A percentile compares a stretch with the other conserved stretches of the same genome.
phyloP scores from a whole-genome alignment of 2,329 filamentous ascomycete genomes.

The Helminthosporium solani region DNA sequence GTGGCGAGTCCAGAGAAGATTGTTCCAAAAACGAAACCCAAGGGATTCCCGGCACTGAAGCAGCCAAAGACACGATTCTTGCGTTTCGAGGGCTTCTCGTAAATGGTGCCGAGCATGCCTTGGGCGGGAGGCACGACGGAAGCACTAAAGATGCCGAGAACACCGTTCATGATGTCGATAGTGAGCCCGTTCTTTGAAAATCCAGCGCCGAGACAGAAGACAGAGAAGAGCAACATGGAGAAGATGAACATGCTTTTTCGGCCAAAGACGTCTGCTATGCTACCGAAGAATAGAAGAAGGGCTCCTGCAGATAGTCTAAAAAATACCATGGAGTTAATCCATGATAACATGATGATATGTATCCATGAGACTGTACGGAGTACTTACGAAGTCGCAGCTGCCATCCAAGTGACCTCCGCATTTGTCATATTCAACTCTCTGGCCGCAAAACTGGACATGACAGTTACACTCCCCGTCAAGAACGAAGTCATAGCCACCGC shows the following conservation, averaged over 20 bases:
- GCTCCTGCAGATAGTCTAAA: constrained; percentile 63
- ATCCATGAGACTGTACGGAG: neutral
- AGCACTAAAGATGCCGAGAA: constrained; percentile 65
- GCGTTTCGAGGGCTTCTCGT: constrained; percentile 60
- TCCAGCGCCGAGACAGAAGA: constrained; percentile 59
- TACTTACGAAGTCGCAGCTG: constrained; percentile 58
- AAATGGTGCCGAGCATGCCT: constrained; percentile 64
- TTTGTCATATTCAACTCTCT: constrained; percentile 62
- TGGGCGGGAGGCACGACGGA: constrained; percentile 65
- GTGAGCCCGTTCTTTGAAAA: constrained; percentile 61
- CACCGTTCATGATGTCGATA: constrained; percentile 63
- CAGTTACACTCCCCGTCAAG: constrained; percentile 59
- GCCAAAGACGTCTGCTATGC: constrained; percentile 66
- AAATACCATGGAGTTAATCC: too few species aligned
- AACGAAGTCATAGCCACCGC: constrained; percentile 65
- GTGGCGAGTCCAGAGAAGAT: constrained; percentile 64
- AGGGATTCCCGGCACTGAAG: constrained; percentile 59
- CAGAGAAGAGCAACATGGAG: constrained; percentile 60
- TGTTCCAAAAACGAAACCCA: constrained; percentile 59
- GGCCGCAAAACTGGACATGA: constrained; percentile 63
- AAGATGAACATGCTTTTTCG: constrained; percentile 60
- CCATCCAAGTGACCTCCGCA: constrained; percentile 68
- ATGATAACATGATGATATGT: constrained; percentile 1
- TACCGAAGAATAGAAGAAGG: constrained; percentile 66
- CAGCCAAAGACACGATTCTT: constrained; percentile 67